These are phyloP conservation scores for Metschnikowia gelsemii DNA, from an alignment of 805 yeast genomes.

Conservation along the genomic window DNA sequence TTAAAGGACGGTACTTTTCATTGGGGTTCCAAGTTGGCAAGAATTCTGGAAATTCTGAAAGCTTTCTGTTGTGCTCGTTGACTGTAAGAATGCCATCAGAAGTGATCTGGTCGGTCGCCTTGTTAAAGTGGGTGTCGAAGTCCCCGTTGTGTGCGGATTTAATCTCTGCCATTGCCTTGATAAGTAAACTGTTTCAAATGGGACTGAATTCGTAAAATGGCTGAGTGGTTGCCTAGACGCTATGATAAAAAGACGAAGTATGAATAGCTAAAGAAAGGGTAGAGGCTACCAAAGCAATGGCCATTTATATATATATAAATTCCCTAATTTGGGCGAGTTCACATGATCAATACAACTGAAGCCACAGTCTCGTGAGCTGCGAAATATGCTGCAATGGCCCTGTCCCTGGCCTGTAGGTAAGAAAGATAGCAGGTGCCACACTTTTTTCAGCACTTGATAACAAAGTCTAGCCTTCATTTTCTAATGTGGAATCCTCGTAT, in stretches of 20 bases:
- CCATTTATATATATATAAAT: too few species aligned
- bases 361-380: conserved; percentile 16
- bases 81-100: conserved; percentile 50
- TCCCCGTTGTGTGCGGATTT: conserved; percentile 26
- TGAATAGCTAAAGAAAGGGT: neutral
- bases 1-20: conserved; percentile 50
- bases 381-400: conserved; percentile 6
- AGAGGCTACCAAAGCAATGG: neutral
- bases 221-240: too few species aligned
- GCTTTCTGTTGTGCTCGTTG: conserved; percentile 27
- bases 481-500: neutral
- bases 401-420: neutral
- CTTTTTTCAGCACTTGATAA: neutral
- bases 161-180: conserved; percentile 8
- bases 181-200: too few species aligned
- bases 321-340: too few species aligned
- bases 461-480: neutral
- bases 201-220: too few species aligned
- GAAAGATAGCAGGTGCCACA: conserved; percentile 1
- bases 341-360: neutral
- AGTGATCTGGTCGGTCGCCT: conserved; percentile 44
- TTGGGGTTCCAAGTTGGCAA: conserved; percentile 70
- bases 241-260: neutral
- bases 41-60: conserved; percentile 50
- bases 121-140: conserved; percentile 49